Base-by-base conservation (phyloP, 768 basidiomycete genomes). In the Artomyces pyxidatus region DNA sequence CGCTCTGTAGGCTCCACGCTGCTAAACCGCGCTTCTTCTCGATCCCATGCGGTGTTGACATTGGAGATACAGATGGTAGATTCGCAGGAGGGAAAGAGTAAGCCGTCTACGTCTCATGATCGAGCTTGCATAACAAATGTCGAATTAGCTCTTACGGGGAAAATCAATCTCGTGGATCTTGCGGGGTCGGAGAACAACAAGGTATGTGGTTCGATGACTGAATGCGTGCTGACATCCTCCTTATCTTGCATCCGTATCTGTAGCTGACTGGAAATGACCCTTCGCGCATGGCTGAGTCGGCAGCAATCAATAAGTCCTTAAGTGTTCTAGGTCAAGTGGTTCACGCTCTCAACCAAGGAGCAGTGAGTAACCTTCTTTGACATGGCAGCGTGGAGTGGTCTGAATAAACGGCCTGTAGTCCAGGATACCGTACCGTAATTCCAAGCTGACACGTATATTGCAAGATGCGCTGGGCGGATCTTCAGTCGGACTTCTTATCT, bases 181-280 rank as follows among this genome's bases (percentile, higher is more conserved):
- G 91, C 91, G 16, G 91, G 91, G 23, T 90, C 87, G 0, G 91
- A 94, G 67, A 92, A 92, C 59, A 93, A 92, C 64, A 93, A 88
- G 67, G 81, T 81, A 30, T 16, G 63, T 54, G n/a, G 12, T 37
- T 12, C 35, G n/a, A n/a, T n/a, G n/a, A 22, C 11, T 7, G 2
- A n/a, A 21, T 27, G 5, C 8, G 25, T 19, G 14, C 9, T n/a
- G 29, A 30, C 5, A 16, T 17, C 8, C 37, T n/a, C 22, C n/a
- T 41, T 22, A 42, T 48, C 21, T 27, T 35, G 47, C 11, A 29
- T 10, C 10, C 23, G 41, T 23, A 17, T 29, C 12, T 6, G 14
- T 54, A 82, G 73, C 72, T 86, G 23, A 92, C 92, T 4, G 90
- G 91, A 4, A 93, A 92, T 56, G 86, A 93, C 61, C 70, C 80